Evolutionary conservation across 371 early-diverging fungal species (phyloP).

Genomic region (Rhizoclosmatium hyalinum): DNA sequence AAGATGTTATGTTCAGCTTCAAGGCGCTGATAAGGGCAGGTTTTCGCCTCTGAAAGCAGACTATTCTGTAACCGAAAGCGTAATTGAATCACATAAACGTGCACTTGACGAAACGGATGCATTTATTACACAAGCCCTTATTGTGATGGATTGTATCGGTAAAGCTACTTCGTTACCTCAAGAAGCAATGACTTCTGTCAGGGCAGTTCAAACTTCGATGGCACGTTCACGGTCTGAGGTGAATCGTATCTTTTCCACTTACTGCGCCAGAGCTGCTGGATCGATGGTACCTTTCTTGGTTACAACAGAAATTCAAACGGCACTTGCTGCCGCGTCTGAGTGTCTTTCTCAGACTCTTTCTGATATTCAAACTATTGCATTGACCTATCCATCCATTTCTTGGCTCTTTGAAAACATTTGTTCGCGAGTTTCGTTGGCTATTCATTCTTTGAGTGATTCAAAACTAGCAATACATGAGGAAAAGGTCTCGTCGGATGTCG

Average conservation of each 20-base stretch:
- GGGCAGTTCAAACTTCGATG: constrained; percentile 7
- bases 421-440: neutral
- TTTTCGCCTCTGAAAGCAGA: neutral
- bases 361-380: neutral
- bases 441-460: neutral
- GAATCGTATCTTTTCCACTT: neutral
- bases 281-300: constrained; percentile 8
- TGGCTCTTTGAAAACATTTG: constrained; percentile 20
- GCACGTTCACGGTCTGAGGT: neutral
- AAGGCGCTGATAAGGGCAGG: neutral
- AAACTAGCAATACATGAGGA: neutral
- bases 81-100: constrained; percentile 8
- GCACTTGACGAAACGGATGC: constrained; percentile 24
- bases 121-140: constrained; percentile 8
- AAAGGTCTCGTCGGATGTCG: neutral
- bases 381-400: neutral
- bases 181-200: neutral
- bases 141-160: constrained; percentile 21
- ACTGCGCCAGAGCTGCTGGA: constrained; percentile 4
- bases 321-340: neutral
- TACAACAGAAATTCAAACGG: neutral
- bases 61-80: neutral
- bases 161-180: neutral
- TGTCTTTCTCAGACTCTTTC: neutral
- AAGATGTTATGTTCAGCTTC: constrained; percentile 1